A percentile compares a stretch with the other conserved stretches of the same genome.
These are phyloP conservation scores for Dothideomycetes sp. DNA, from an alignment of 2,329 filamentous ascomycete species.

Conservation along the genomic window DNA sequence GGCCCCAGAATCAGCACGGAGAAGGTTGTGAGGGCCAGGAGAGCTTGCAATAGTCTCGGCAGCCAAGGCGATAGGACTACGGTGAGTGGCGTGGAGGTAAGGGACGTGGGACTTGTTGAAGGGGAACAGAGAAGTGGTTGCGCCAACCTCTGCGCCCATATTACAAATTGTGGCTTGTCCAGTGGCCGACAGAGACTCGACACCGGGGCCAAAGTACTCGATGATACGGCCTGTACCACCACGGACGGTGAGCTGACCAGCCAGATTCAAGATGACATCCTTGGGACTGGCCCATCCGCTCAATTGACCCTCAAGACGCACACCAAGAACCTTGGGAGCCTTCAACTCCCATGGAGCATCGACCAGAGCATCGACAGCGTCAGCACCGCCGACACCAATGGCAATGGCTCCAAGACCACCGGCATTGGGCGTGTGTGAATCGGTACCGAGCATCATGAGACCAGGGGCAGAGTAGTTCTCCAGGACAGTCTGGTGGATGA, in stretches of 20 bases:
- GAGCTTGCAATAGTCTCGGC: conserved; percentile 53
- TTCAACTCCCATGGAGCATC: conserved; percentile 97
- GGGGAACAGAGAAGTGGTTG: conserved; percentile 92
- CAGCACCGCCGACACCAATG: conserved; percentile 93
- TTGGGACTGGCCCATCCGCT: conserved; percentile 90
- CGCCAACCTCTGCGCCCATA: conserved; percentile 71
- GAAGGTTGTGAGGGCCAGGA: conserved; percentile 52
- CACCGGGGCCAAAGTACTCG: conserved; percentile 86
- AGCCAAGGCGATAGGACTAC: conserved; percentile 58
- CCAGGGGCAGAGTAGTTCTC: conserved; percentile 98
- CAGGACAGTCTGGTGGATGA: conserved; percentile 94
- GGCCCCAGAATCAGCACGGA: conserved; percentile 70
- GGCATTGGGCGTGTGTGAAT: conserved; percentile 96
- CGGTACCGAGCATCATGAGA: conserved; percentile 96
- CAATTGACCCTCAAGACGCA: conserved; percentile 72
- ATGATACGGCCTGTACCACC: conserved; percentile 92
- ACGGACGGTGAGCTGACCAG: conserved; percentile 75
- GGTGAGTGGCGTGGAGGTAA: conserved; percentile 78
- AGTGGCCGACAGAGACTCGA: conserved; percentile 80
- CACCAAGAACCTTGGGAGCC: conserved; percentile 82
- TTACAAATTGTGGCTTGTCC: conserved; percentile 90
- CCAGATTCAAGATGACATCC: conserved; percentile 85
- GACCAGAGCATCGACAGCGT: conserved; percentile 92
- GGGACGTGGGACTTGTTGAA: conserved; percentile 76
- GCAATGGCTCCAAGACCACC: conserved; percentile 88